Conservation (phyloP, 805 yeast genomes). For the Metschnikowia rubicola region DNA sequence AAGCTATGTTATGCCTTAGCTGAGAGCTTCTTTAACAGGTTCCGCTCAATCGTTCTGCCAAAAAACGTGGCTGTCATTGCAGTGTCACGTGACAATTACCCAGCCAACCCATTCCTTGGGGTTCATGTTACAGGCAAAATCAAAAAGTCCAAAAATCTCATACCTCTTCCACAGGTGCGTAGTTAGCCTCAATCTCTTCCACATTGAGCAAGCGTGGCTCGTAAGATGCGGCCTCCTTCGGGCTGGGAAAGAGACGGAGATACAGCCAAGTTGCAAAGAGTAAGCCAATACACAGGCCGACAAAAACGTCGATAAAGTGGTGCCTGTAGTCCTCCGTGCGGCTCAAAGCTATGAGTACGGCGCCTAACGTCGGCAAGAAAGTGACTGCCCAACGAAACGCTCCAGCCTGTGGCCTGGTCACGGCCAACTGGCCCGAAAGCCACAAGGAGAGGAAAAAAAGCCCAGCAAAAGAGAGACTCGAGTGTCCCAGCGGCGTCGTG, state of each 20-base stretch:
- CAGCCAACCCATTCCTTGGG: too few species aligned
- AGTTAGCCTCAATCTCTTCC: slow-evolving; percentile 12
- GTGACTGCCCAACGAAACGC: slow-evolving; percentile 60
- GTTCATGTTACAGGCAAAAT: too few species aligned
- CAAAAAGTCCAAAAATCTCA: neutral
- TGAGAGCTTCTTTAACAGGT: too few species aligned
- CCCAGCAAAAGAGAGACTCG: slow-evolving; percentile 67
- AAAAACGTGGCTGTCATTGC: too few species aligned
- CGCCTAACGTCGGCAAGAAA: slow-evolving; percentile 59
- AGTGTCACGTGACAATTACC: too few species aligned
- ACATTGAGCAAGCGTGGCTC: slow-evolving; percentile 33
- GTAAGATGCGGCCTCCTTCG: slow-evolving; percentile 31
- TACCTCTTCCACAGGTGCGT: slow-evolving; percentile 13
- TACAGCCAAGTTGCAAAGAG: slow-evolving; percentile 58
- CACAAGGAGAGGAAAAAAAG: slow-evolving; percentile 61
- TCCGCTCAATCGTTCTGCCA: too few species aligned
- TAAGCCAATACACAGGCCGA: slow-evolving; percentile 70
- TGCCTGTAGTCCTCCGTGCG: slow-evolving; percentile 93
- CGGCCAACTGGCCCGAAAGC: slow-evolving; percentile 61
- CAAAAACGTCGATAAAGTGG: slow-evolving; percentile 78
- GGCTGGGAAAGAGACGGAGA: slow-evolving; percentile 48
- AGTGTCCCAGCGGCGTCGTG: slow-evolving; percentile 82
- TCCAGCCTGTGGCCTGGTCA: slow-evolving; percentile 47
- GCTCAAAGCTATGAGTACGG: slow-evolving; percentile 73
- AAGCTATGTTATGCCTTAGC: too few species aligned